Evolutionary conservation across 2,329 filamentous ascomycete genomes (phyloP), one percentile per base, ranked within the genome.

Genomic region (Trichothecium roseum): DNA sequence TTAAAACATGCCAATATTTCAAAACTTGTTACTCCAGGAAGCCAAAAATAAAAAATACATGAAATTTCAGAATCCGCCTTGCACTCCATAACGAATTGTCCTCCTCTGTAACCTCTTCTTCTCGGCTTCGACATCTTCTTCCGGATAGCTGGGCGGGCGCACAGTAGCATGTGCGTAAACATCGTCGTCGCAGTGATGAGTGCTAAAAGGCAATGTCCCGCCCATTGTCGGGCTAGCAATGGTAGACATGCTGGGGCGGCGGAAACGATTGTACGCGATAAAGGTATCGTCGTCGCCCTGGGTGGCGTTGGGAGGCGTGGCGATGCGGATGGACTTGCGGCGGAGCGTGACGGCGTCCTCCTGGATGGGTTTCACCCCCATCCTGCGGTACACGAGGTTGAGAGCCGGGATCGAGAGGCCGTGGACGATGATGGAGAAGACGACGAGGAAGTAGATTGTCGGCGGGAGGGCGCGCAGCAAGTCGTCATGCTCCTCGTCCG

Each of bases 191-290:
- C 18, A n/a, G n/a, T 14, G 18, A 8, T 16, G 28, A 14, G n/a
- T 14, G 13, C 20, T 12, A 10, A 36, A 24, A 3, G 34, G 34
- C 26, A 28, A 17, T 6, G 29, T 27, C 9, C n/a, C 14, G 12
- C 31, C n/a, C n/a, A n/a, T 18, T 9, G 31, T 9, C 1, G 20
- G n/a, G 31, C n/a, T 15, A 14, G 17, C 18, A 5, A 16, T 18
- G 31, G 26, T 30, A 17, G 26, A 14, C 28, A 36, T 32, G 20
- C 17, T 32, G 14, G 62, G 60, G 7, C 62, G 50, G 12, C 57
- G 65, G 51, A 69, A 69, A 32, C 66, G 62, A 44, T 69, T 69
- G 45, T 65, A 67, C 1, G 62, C 61, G 26, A 67, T 57, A 35
- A 68, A 66, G 7, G 52, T 60, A 4, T 59, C 47, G 6, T 38